Evolutionary conservation across 768 basidiomycete species (phyloP).

Genomic region (Neoboletus magnificus): DNA sequence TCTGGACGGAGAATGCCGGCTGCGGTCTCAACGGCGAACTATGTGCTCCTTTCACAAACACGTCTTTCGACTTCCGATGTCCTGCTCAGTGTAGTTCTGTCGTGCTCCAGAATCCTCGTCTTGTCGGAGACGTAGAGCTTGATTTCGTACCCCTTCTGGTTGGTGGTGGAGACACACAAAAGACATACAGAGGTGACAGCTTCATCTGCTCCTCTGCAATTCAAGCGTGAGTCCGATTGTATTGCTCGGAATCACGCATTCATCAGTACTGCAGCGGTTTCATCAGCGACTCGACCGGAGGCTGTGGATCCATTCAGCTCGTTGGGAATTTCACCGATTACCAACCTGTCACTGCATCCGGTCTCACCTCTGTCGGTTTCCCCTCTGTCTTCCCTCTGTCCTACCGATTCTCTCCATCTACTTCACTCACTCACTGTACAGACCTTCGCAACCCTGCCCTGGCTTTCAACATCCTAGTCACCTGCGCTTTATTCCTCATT

Average conservation of each 20-base stretch:
- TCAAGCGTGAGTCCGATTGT: slow-evolving; percentile 57
- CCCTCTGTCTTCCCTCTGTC: slow-evolving; percentile 72
- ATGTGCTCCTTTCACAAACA: slow-evolving; percentile 63
- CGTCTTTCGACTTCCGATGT: slow-evolving; percentile 73
- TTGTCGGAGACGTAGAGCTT: slow-evolving; percentile 63
- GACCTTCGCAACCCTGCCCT: slow-evolving; percentile 71
- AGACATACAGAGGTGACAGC: slow-evolving; percentile 78
- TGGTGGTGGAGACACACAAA: slow-evolving; percentile 73
- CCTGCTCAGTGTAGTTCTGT: slow-evolving; percentile 66
- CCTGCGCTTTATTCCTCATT: slow-evolving; percentile 64
- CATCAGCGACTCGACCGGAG: slow-evolving; percentile 60
- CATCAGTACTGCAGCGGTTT: slow-evolving; percentile 48
- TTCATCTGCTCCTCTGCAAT: slow-evolving; percentile 84
- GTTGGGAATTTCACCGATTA: slow-evolving; percentile 74
- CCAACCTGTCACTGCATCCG: slow-evolving; percentile 53
- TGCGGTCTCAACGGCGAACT: slow-evolving; percentile 69
- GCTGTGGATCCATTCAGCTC: slow-evolving; percentile 70
- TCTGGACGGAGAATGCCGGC: slow-evolving; percentile 64
- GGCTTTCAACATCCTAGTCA: slow-evolving; percentile 68
- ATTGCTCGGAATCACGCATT: slow-evolving; percentile 3
- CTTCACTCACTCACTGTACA: slow-evolving; percentile 56
- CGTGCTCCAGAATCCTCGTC: slow-evolving; percentile 67
- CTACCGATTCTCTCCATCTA: slow-evolving; percentile 51
- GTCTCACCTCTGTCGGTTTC: slow-evolving; percentile 70
- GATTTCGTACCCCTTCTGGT: slow-evolving; percentile 74